Conservation (phyloP, 306 rosid species). For the Amphicarpaea edgeworthii region DNA sequence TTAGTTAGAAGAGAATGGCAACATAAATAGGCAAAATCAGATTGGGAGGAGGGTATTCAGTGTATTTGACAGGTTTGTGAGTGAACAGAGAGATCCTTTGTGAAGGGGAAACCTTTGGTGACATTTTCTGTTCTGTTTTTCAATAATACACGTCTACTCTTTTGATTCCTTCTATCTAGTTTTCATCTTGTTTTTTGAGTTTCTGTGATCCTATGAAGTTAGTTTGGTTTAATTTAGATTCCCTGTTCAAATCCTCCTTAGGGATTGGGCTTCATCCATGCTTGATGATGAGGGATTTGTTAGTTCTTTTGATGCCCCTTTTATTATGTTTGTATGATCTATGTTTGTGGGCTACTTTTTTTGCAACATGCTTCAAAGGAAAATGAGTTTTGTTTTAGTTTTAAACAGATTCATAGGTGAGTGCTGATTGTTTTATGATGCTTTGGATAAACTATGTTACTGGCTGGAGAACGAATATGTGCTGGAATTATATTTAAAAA, state of each 20-base stretch:
- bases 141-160: neutral
- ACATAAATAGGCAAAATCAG: neutral
- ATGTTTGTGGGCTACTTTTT: slow-evolving; percentile 20
- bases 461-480: neutral
- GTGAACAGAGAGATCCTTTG: too few species aligned
- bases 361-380: slow-evolving; percentile 13
- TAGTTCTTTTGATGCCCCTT: slow-evolving; percentile 20
- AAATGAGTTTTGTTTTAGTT: slow-evolving; percentile 5
- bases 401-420: slow-evolving; percentile 13
- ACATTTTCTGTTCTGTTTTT: too few species aligned
- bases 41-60: neutral
- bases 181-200: neutral
- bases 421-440: slow-evolving; percentile 17
- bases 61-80: neutral
- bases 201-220: neutral
- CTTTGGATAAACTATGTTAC: slow-evolving; percentile 22
- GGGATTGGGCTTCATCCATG: neutral
- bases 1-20: neutral
- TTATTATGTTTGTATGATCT: neutral
- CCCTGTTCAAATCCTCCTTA: slow-evolving; percentile 8
- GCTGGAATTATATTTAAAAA: neutral
- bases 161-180: neutral
- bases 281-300: slow-evolving; percentile 24
- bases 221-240: slow-evolving; percentile 8
- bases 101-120: too few species aligned